Evolutionary conservation across 352 stramenopile species (phyloP).

Genomic region (Globisporangium camurandrum): DNA sequence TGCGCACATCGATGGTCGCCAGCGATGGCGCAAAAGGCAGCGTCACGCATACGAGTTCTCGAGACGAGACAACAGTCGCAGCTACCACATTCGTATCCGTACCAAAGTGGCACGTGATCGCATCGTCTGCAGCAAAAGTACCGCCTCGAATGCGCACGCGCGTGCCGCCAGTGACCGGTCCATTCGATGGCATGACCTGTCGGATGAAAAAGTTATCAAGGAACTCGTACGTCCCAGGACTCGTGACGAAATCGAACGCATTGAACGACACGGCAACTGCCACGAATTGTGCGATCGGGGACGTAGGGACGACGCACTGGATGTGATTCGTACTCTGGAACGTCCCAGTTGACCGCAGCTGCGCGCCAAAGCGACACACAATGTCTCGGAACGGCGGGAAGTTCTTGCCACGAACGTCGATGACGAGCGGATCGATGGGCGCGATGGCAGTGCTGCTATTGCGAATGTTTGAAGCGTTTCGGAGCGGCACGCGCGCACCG

Average conservation of each 20-base stretch:
- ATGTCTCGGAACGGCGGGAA: slow-evolving; percentile 34
- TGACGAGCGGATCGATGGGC: not conserved
- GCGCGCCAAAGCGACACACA: slow-evolving; percentile 24
- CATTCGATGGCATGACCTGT: slow-evolving; percentile 32
- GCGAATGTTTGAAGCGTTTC: not conserved
- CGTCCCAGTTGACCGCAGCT: slow-evolving; percentile 17
- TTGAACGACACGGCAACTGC: slow-evolving; percentile 59
- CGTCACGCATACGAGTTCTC: slow-evolving; percentile 31
- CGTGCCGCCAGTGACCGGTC: slow-evolving; percentile 49
- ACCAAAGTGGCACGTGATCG: slow-evolving; percentile 46
- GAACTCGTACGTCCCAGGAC: slow-evolving; percentile 28
- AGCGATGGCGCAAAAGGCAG: slow-evolving; percentile 14
- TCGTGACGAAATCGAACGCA: slow-evolving; percentile 37
- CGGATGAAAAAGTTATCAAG: slow-evolving; percentile 22
- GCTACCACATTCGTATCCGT: slow-evolving; percentile 1
- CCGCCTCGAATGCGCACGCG: slow-evolving; percentile 48
- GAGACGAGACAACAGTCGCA: slow-evolving; percentile 33
- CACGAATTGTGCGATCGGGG: slow-evolving; percentile 13
- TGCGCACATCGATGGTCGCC: slow-evolving; percentile 20
- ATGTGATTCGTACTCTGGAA: slow-evolving; percentile 29
- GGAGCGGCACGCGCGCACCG: not conserved
- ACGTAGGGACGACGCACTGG: slow-evolving; percentile 33
- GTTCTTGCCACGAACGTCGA: slow-evolving; percentile 29
- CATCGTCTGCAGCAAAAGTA: slow-evolving; percentile 30
- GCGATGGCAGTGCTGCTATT: not conserved